Evolutionary conservation across 768 basidiomycete genomes (phyloP).

Genomic region (Lactarius hatsudake): DNA sequence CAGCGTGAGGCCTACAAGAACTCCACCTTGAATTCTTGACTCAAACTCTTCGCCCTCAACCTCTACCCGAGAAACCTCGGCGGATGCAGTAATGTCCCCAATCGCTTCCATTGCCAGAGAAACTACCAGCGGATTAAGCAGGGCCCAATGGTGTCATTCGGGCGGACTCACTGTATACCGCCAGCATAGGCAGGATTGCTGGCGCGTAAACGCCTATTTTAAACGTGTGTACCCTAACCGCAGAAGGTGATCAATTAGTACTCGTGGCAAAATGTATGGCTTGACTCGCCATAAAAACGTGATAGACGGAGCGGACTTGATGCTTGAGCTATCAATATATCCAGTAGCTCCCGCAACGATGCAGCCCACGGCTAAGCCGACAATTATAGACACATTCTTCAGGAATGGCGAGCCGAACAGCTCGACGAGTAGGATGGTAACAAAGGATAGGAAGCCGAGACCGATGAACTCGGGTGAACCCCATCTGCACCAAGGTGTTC

Average conservation of each 20-base stretch:
- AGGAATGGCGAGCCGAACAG: constrained; percentile 84
- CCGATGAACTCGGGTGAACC: constrained; percentile 83
- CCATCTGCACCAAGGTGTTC: constrained; percentile 45
- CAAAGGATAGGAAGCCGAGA: constrained; percentile 80
- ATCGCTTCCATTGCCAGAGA: constrained; percentile 81
- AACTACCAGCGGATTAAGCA: constrained; percentile 38
- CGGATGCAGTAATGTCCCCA: constrained; percentile 79
- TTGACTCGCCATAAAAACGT: constrained; percentile 69
- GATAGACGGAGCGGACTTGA: constrained; percentile 67
- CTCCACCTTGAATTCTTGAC: constrained; percentile 77
- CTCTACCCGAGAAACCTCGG: constrained; percentile 73
- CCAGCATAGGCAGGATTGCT: constrained; percentile 58
- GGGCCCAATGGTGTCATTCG: constrained; percentile 11
- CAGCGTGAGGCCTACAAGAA: constrained; percentile 47
- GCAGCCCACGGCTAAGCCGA: constrained; percentile 72
- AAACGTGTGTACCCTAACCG: constrained; percentile 65
- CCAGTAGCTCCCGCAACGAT: constrained; percentile 79
- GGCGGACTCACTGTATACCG: constrained; percentile 48
- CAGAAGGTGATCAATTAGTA: constrained; percentile 2
- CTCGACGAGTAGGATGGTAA: constrained; percentile 73
- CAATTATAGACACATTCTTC: constrained; percentile 74
- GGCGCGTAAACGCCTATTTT: constrained; percentile 75
- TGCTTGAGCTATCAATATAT: constrained; percentile 66
- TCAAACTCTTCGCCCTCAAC: constrained; percentile 79
- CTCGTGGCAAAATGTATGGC: not conserved